phyloP scores from a whole-genome alignment of 2,329 filamentous ascomycete species.

The Leptosphaerulina australis region DNA sequence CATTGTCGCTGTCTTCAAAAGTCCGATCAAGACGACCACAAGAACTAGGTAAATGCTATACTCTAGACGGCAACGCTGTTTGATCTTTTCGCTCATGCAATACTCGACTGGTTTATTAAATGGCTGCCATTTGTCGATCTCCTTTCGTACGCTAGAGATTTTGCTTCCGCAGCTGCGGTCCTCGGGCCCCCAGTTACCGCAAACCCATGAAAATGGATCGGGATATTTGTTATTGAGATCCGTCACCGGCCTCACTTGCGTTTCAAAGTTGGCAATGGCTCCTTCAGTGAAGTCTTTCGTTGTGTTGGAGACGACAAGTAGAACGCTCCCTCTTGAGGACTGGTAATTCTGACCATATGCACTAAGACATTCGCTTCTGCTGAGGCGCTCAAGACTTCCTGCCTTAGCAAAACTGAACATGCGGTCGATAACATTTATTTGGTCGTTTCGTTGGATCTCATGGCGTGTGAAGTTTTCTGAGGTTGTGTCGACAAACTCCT shows the following conservation, averaged over 20 bases:
- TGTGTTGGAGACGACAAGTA: slow-evolving; percentile 2
- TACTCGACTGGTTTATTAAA: slow-evolving; percentile 1
- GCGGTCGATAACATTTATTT: neutral
- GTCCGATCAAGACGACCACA: slow-evolving; percentile 22
- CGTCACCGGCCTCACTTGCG: neutral
- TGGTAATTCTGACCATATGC: slow-evolving; percentile 2
- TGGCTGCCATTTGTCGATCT: neutral
- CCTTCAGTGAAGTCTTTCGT: neutral
- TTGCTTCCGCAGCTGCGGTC: neutral
- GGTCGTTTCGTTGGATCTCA: neutral
- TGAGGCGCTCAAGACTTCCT: neutral
- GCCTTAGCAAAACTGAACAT: neutral
- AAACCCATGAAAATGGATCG: neutral
- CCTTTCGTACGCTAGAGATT: neutral
- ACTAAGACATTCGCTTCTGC: neutral
- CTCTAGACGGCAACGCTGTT: slow-evolving; percentile 1
- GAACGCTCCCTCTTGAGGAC: neutral
- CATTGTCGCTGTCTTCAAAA: slow-evolving; percentile 1
- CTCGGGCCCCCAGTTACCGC: neutral
- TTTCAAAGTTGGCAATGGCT: neutral
- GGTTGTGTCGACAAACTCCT: neutral
- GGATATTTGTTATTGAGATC: neutral
- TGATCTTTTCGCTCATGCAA: slow-evolving; percentile 3
- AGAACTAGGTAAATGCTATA: slow-evolving; percentile 4
- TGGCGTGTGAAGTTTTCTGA: neutral